Base-by-base conservation (phyloP, 768 basidiomycete genomes). In the Lactarius quietus region DNA sequence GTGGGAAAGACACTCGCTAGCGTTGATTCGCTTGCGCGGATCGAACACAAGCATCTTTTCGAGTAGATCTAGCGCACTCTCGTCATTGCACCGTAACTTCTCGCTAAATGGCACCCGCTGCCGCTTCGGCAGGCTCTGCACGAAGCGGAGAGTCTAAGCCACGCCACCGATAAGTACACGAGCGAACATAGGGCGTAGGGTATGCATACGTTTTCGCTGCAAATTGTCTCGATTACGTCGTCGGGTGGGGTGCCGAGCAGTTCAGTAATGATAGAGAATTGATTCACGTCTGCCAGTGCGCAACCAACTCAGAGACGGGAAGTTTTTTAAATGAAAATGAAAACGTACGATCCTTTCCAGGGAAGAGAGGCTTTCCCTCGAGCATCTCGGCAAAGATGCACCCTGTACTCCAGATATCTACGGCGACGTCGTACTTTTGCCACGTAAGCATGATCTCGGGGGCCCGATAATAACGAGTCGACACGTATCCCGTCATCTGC, bases 311-410 rank as follows among this genome's bases (percentile, higher is more conserved):
- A 56, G 64, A 18, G 41, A 39, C 5, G 43, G 36, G 36, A 18
- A 12, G 15, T 26, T 26, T 26, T 54, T 57, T 60, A 23, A 41
- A 64, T 70, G 14, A 12, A 43, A 59, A 60, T 53, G 52, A 39
- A 12, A n/a, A 89, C 95, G 78, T 76, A 98, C 96, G 97, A 73
- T 99, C 97, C 82, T 98, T 98, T 63, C 97, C 97, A 31, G 97
- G 97, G 84, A 99, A 99, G 70, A 99, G 80, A 0, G 97, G 96
- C 75, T 98, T 98, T 36, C 97, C 97, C 75, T 98, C 95, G 57
- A 99, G 79, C 97, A 99, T 99, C 81, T 99, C 97, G 6, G 97
- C 97, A 73, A 99, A 98, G 76, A 99, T 98, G 80, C 97, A 99
- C 7, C 95, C 97, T 14, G 95, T 95, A 73, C 93, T 95, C 97